These are phyloP conservation scores for Misopates orontium DNA, from an alignment of 257 asterid species.

Conservation along the genomic window DNA sequence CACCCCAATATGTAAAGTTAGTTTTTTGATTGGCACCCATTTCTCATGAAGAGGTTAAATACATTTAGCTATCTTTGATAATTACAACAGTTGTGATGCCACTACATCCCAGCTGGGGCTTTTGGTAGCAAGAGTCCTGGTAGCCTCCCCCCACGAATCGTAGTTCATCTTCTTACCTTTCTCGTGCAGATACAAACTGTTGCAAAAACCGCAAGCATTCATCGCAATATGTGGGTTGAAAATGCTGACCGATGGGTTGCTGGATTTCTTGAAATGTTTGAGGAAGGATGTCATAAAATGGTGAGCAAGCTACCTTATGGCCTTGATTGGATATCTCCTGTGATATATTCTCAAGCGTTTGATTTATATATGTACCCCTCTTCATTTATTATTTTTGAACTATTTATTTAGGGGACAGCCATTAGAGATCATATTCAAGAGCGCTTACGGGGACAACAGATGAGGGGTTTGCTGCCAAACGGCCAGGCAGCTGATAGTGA, in stretches of 20 bases:
- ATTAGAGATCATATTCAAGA: slow-evolving; percentile 66
- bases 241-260: slow-evolving; percentile 79
- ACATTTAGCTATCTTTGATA: background rate
- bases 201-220: slow-evolving; percentile 64
- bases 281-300: slow-evolving; percentile 79
- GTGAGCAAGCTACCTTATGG: slow-evolving; percentile 36
- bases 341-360: too few species aligned
- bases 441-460: slow-evolving; percentile 52
- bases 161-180: background rate
- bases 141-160: too few species aligned
- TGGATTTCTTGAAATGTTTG: slow-evolving; percentile 76
- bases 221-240: slow-evolving; percentile 67
- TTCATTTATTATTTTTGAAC: background rate
- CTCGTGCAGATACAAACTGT: slow-evolving; percentile 66
- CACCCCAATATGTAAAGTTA: too few species aligned
- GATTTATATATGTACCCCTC: background rate
- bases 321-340: background rate
- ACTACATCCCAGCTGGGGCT: background rate
- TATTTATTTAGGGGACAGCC: slow-evolving; percentile 57
- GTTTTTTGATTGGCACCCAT: background rate
- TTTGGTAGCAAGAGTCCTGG: too few species aligned
- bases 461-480: slow-evolving; percentile 31
- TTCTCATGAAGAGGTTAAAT: background rate
- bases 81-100: background rate
- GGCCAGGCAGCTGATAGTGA: slow-evolving; percentile 29